Conservation (phyloP, 257 asterid species). For the Cordia subcordata region DNA sequence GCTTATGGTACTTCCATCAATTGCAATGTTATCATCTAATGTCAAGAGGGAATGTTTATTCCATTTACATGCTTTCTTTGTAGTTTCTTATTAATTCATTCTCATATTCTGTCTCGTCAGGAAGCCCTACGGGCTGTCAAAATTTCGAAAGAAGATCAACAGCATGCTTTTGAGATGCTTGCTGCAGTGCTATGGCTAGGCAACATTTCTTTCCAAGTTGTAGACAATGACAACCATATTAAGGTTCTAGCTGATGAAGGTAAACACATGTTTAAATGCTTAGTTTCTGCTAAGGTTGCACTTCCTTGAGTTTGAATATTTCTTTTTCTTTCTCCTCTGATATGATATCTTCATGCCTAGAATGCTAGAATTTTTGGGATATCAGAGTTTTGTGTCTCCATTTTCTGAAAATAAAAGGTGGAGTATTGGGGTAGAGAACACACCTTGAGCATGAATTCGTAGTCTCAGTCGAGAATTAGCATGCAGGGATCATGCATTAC, state of each 20-base stretch:
- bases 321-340: no score
- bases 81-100: slow-evolving; percentile 16
- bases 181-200: slow-evolving; percentile 98
- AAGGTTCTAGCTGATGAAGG: slow-evolving; percentile 86
- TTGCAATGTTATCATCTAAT: background rate
- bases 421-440: no score
- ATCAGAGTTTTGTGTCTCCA: no score
- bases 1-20: slow-evolving; percentile 32
- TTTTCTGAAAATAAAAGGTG: no score
- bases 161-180: slow-evolving; percentile 70
- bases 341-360: no score
- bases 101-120: slow-evolving; percentile 36
- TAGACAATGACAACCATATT: slow-evolving; percentile 58
- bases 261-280: slow-evolving; percentile 15
- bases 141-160: slow-evolving; percentile 74
- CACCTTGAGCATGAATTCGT: no score
- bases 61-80: slow-evolving; percentile 3
- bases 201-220: slow-evolving; percentile 69
- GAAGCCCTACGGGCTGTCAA: slow-evolving; percentile 57
- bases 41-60: no score
- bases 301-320: background rate
- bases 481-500: no score
- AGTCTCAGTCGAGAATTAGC: no score
- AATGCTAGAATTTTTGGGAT: no score
- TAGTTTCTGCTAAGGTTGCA: background rate